Conservation (phyloP, 805 yeast species). For the Cyberlindnera americana region DNA sequence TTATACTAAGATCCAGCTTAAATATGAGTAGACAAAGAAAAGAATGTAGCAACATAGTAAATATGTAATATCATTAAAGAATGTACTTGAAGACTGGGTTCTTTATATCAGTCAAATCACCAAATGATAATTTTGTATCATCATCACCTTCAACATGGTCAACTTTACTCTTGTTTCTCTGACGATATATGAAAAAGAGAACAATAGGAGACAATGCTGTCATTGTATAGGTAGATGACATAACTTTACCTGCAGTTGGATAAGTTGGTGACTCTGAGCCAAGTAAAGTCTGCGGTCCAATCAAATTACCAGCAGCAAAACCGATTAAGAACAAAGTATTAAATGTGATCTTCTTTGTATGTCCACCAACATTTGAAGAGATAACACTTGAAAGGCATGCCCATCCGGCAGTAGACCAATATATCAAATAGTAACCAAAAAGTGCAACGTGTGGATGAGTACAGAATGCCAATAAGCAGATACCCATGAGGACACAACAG, state of each 20-base stretch:
- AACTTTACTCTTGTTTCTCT: slow-evolving; percentile 6
- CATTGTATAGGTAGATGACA: slow-evolving; percentile 8
- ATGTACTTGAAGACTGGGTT: slow-evolving; percentile 33
- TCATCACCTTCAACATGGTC: slow-evolving; percentile 8
- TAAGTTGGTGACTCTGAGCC: slow-evolving; percentile 55
- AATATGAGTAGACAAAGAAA: too few relatives aligned
- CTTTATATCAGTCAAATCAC: slow-evolving; percentile 41
- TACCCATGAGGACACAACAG: slow-evolving; percentile 4
- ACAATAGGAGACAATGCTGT: slow-evolving; percentile 4
- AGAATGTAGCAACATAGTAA: too few relatives aligned
- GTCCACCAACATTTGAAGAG: slow-evolving; percentile 21
- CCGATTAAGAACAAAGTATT: slow-evolving; percentile 11
- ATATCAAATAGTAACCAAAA: slow-evolving; percentile 29
- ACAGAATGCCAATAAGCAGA: slow-evolving; percentile 35
- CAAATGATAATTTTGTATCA: slow-evolving; percentile 26
- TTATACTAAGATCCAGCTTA: too few relatives aligned
- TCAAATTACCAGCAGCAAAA: slow-evolving; percentile 30
- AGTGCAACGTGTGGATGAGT: slow-evolving; percentile 23
- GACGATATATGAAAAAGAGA: slow-evolving; percentile 6
- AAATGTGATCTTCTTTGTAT: slow-evolving; percentile 9
- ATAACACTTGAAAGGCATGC: slow-evolving; percentile 13
- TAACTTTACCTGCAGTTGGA: slow-evolving; percentile 17
- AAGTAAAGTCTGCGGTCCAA: slow-evolving; percentile 73
- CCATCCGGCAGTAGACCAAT: slow-evolving; percentile 24
- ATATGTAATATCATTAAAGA: too few relatives aligned